These are phyloP conservation scores for Stachybotrys chartarum DNA, from an alignment of 2,329 filamentous ascomycete genomes.

Conservation along the genomic window DNA sequence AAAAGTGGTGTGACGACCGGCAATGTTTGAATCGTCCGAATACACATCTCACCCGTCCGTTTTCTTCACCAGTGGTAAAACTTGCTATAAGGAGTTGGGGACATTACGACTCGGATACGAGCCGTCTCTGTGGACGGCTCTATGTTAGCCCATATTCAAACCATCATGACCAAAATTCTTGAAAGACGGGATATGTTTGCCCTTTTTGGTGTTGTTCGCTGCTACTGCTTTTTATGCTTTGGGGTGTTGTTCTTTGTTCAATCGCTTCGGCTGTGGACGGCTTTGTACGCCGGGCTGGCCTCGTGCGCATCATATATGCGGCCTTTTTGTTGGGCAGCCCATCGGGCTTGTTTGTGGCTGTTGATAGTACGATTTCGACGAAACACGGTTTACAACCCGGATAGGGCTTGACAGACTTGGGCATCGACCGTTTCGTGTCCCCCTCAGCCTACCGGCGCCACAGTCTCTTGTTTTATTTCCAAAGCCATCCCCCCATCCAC, in stretches of 20 bases:
- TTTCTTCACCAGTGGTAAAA: neutral
- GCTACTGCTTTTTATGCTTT: neutral
- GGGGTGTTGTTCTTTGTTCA: conserved; percentile 3
- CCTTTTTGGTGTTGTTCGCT: neutral
- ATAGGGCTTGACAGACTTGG: no score
- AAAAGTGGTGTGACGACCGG: neutral
- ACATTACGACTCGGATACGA: neutral
- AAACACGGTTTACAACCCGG: no score
- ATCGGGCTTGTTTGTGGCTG: no score
- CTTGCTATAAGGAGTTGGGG: neutral
- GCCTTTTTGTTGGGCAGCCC: neutral
- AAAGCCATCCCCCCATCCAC: no score
- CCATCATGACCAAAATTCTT: neutral
- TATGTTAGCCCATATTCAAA: neutral
- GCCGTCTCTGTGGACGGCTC: neutral
- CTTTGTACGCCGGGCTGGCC: conserved; percentile 16
- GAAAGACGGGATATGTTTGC: neutral
- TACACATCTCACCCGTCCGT: neutral
- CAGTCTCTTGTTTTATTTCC: no score
- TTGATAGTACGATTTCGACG: no score
- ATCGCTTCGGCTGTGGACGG: conserved; percentile 2
- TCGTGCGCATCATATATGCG: conserved; percentile 14
- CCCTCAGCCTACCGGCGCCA: no score
- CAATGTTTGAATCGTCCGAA: neutral
- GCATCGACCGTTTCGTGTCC: no score